Base-by-base conservation (phyloP, 495 filamentous ascomycete genomes). In the Hypoxylon perforatum region DNA sequence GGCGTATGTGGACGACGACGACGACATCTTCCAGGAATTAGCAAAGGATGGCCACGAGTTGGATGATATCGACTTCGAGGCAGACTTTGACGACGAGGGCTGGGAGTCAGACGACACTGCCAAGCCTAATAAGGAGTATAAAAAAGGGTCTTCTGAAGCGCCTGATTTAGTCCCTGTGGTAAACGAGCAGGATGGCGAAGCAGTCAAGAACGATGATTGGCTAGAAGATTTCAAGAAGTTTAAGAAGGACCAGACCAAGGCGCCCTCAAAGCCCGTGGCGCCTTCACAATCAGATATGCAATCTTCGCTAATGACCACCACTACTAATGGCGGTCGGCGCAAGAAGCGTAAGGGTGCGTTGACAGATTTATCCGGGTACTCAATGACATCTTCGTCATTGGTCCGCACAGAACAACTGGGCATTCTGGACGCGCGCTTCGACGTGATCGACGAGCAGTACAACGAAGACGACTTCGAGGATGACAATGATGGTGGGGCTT, bases 91-190 rank as follows among this genome's bases (percentile, higher is more conserved):
- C 3, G 90, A 90, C 7, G 89, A 89, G 10, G 95, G 94, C 2
- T 99, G 94, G 94, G 93, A 97, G 73, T 94, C 92, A 1, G 96
- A 99, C 74, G 89, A 87, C 63, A 99, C 96, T 0, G 92, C 92
- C 50, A 97, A 94, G 72, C 85, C 89, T 4, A 64, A 67, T 11
- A 77, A 76, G 55, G 82, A 85, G 64, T 80, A 78, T 69, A 79
- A 79, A 44, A 36, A 28, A 9, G 73, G 73, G 4, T 77, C 64
- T 55, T 76, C 65, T 73, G 84, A 79, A 52, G 78, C 83, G 39
- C 83, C 87, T 12, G 71, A 85, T 35, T 78, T 83, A 14, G 77
- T 81, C 2, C 72, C 76, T 14, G 71, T 78, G 18, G 70, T 80
- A 38, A 72, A 75, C 61, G 74, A 73, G 49, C 63, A 84, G 72